Evolutionary conservation across 140 eudicot species (phyloP), one percentile per base, ranked within the genome.

Genomic region (Flaveria floridana): DNA sequence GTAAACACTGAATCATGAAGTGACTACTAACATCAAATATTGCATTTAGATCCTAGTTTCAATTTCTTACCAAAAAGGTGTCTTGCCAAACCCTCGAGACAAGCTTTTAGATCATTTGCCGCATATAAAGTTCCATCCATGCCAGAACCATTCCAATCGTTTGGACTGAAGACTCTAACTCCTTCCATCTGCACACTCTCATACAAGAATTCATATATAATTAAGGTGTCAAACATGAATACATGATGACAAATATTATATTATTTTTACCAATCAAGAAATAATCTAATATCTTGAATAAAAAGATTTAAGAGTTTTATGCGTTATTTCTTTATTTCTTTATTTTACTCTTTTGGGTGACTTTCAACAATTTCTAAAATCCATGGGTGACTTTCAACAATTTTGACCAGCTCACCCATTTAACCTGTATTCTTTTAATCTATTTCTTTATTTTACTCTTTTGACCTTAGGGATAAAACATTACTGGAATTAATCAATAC

Each of bases 61-160:
- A 18, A 65, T 14, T 79, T 65, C 58, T 76, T 83, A 95, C 99
- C 99, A 70, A 95, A 95, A 74, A 91, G 82, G 68, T 95, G 99
- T 34, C 90, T 88, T 51, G 99, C 95, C 83, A 95, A 87, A 76
- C 99, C 99, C 95, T 95, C 97, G 0, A 95, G 96, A 72, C 97
- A 91, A 76, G 86, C 81, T 89, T 95, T 95, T 42, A 95, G 81
- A 80, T 91, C 96, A 53, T 81, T 83, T 56, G 97, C 96, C n/a
- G 94, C 97, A 80, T 88, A 89, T 28, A 70, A 41, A 34, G 97
- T 95, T 21, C 78, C 96, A 81, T 91, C 99, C 74, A 70, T 80
- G 37, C 95, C 92, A 76, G 97, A 88, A 84, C 80, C 71, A 70
- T 86, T 87, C 99, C 99, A 95, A 64, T 95, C 97, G 74, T 74